A percentile compares a stretch with the other conserved stretches of the same genome.
Evolutionary conservation across 2,329 filamentous ascomycete species (phyloP).

Genomic region (Penicillium digitatum): DNA sequence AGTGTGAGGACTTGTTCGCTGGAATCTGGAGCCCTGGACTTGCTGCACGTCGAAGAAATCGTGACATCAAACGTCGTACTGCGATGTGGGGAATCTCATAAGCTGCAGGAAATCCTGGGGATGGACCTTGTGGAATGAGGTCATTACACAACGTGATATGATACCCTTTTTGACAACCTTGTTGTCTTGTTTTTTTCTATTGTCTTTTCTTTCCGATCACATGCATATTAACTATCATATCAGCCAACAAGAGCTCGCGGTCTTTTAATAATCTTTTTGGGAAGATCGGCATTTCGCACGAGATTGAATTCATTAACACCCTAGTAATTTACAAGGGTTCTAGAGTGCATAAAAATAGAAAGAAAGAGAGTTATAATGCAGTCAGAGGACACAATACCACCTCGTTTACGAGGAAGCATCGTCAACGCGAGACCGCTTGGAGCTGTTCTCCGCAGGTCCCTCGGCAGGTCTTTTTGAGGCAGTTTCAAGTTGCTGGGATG

Average conservation of each 20-base stretch:
- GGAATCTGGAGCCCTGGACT: constrained; percentile 58
- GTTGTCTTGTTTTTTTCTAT: not conserved
- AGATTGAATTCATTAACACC: constrained; percentile 2
- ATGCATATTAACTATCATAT: not conserved
- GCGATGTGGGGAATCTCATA: constrained; percentile 24
- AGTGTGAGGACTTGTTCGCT: constrained; percentile 62
- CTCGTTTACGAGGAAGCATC: constrained; percentile 6
- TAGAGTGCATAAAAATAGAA: not conserved
- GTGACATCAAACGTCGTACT: constrained; percentile 30
- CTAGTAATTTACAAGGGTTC: not conserved
- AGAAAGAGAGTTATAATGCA: not conserved
- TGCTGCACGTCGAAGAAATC: constrained; percentile 46
- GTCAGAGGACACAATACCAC: not conserved
- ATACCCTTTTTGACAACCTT: not conserved
- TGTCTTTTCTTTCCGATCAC: not conserved
- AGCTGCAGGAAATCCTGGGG: not conserved
- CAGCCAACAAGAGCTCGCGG: not conserved
- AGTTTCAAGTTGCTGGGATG: constrained; percentile 11
- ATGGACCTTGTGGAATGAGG: not conserved
- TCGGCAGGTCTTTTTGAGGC: constrained; percentile 31
- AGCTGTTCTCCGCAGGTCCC: constrained; percentile 17
- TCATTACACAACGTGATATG: not conserved
- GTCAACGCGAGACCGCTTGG: constrained; percentile 28
- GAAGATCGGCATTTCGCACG: not conserved
- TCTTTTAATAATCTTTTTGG: not conserved